Evolutionary conservation across 108 stramenopile species (phyloP), one percentile per base, ranked within the genome.

Genomic region (Bacterosira constricta): DNA sequence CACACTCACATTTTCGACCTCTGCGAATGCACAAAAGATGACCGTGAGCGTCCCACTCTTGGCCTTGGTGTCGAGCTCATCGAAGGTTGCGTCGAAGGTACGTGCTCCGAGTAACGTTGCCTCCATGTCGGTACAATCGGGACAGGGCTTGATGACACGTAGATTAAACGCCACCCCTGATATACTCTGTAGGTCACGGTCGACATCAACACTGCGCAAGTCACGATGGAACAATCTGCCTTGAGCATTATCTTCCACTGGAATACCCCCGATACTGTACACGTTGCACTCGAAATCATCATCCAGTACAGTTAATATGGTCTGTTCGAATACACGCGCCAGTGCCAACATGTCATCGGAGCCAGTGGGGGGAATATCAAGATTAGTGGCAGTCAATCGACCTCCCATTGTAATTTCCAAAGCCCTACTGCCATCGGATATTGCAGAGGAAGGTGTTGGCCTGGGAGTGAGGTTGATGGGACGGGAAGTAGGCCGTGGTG

Each of bases 321-420:
- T 76, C 41, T 68, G 36, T 20, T 68, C 60, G 18, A 68, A 76
- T 34, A 56, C 46, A 21, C 57, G 21, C 0, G 60, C 66, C 18
- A 73, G 25, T 0, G 36, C 41, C 25, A 36, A 45, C 35, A 62
- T 42, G 10, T 67, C 60, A 26, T 54, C 59, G 5, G 63, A 65
- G 5, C 36, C 47, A 6, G 57, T 36, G 4, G 60, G 34, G 1
- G 60, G 42, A 11, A 52, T 34, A 52, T 27, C 36, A 55, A 65
- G 36, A 26, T 76, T 54, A 0, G 34, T 29, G n/a, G 66, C 66
- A 25, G 21, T 31, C 52, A 68, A 54, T 27, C 34, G 12, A 25
- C 75, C 75, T 36, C 75, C 75, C 75, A 76, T 76, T 6, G 61
- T 63, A 9, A 76, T 53, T 34, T 65, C 41, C 6, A 76, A 66